A percentile compares a stretch with the other conserved stretches of the same genome.
These are phyloP conservation scores for Neoconidiobolus thromboides DNA, from an alignment of 371 early-diverging fungal genomes.

Conservation along the genomic window DNA sequence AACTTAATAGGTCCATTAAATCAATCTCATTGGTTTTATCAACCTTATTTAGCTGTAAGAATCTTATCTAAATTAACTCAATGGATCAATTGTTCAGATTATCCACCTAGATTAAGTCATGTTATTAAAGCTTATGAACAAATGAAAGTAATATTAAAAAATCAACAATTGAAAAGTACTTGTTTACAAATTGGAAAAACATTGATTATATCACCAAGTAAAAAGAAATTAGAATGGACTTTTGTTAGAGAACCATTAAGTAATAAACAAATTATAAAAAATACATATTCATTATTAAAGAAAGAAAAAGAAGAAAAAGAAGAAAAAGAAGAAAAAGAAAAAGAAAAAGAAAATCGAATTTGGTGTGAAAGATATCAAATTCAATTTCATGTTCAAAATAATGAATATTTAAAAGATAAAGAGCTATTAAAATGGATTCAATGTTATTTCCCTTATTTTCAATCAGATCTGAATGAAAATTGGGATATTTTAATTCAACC, in stretches of 20 bases:
- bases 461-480: no score
- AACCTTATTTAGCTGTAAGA: slow-evolving; percentile 3
- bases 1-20: neutral
- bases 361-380: neutral
- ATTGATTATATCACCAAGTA: neutral
- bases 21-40: slow-evolving; percentile 1
- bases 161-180: neutral
- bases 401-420: neutral
- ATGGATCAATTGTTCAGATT: slow-evolving; percentile 5
- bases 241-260: neutral
- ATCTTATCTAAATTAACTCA: slow-evolving; percentile 2
- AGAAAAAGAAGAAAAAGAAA: no score
- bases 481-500: neutral
- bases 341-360: neutral
- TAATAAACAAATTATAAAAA: no score
- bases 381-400: neutral
- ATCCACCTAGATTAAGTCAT: slow-evolving; percentile 3
- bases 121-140: neutral
- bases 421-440: neutral
- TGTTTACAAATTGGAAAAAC: neutral
- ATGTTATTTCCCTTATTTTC: neutral
- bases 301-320: neutral
- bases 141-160: neutral
- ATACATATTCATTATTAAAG: neutral
- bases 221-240: neutral